Evolutionary conservation across 768 basidiomycete species (phyloP), one percentile per base, ranked within the genome.

Genomic region (Boletus insuetus): DNA sequence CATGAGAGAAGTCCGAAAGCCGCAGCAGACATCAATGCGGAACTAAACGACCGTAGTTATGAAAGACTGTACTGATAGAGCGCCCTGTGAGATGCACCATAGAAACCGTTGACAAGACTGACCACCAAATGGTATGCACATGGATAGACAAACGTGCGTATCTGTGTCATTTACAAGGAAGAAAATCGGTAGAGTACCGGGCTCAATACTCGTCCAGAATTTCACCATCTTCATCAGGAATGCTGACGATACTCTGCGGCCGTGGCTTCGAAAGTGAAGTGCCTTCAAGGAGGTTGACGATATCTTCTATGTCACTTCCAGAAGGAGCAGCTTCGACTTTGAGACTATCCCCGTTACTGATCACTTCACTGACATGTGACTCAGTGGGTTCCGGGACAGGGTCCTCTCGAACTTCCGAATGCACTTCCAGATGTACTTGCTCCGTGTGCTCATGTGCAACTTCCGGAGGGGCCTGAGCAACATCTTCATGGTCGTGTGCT

Each of bases 211-310:
- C 82, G 57, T 80, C 80, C 22, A 76, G 74, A 62, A 83, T 82
- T 61, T 83, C 83, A 44, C 74, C 74, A 41, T 81, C 74, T 46
- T 82, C 80, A 57, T 82, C 81, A 46, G 82, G 81, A 57, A 83
- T 82, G 67, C 72, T 77, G 46, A 69, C 66, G 48, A 79, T 75
- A 67, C 74, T 79, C 53, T 70, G 69, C 20, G 75, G 74, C 48
- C 73, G 74, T 12, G 72, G 64, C 59, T 78, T 80, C 43, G 71
- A 62, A 1, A 76, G 64, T 12, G 61, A 42, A 24, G 49, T 32
- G 3, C 65, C 58, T 70, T 90, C 84, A 13, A 89, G 81, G 60
- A 88, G 75, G 61, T 78, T 82, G 56, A 90, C 82, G 49, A 89
- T 82, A 52, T 82, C 81, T 67, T 83, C 87, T 31, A 86, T 74